Evolutionary conservation across 305 asterid species (phyloP), one percentile per base, ranked within the genome.

Genomic region (Fraxinus dipetala): DNA sequence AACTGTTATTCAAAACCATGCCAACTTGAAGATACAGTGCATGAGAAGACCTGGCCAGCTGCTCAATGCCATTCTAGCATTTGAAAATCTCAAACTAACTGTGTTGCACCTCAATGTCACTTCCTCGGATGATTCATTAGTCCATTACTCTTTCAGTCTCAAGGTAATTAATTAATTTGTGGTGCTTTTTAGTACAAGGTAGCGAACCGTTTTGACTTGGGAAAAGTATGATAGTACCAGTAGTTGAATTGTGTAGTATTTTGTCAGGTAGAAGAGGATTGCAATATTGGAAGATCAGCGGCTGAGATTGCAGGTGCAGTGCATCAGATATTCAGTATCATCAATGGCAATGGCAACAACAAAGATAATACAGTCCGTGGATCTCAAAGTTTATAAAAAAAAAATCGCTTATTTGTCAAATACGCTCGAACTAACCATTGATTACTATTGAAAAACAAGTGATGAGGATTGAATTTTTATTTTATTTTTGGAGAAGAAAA

Each of bases 181-280:
- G 40, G 76, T 72, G 51, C 77, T 72, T 72, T 36, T 73, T 10
- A 4, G 43, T 16, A 72, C 76, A 28, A 38, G 35, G 40, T 11
- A 59, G 16, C 22, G 31, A 20, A 61, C 72, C 72, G 32, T 22
- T 61, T 61, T 61, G 72, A 61, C 72, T 61, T 51, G 20, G 61
- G 5, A 4, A 51, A 51, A 51, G 61, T 51, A 51, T n/a, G 1
- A 16, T 16, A 51, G 22, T 51, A 51, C 61, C 22, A 51, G 22
- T 16, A 24, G 14, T 59, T 59, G 69, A 59, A 61, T 61, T 28
- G 26, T 24, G 32, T 51, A 5, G 61, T 51, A 51, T 16, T 14
- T 51, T 51, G 61, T 65, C 81, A 22, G 82, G 77, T 79, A 24
- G 82, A 79, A 69, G 82, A 79, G n/a, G 77, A 69, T 79, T 67